Percentiles rank a stretch among this genome's conserved stretches.
phyloP scores from a whole-genome alignment of 257 asterid genomes.

The Scutellaria baicalensis region DNA sequence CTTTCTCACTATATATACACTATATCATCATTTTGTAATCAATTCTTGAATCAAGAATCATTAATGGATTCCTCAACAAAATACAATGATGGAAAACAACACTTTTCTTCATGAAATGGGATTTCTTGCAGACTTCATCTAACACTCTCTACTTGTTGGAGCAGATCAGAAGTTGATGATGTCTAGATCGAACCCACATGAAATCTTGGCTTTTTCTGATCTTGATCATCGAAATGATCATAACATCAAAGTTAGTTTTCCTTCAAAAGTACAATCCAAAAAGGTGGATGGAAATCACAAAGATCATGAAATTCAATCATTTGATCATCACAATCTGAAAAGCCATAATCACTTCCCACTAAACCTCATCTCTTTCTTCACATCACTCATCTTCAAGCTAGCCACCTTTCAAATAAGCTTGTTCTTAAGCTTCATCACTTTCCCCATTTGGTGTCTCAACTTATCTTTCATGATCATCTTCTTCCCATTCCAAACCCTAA shows the following conservation, averaged over 20 bases:
- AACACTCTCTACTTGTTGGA: constrained; percentile 29
- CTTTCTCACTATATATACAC: neutral
- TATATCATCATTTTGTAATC: neutral
- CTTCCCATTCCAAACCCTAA: constrained; percentile 35
- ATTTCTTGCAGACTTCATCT: constrained; percentile 15
- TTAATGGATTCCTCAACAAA: constrained; percentile 37
- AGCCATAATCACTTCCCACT: constrained; percentile 18
- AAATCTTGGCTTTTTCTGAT: neutral
- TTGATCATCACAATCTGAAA: neutral
- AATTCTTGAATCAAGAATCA: constrained; percentile 2
- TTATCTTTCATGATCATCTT: constrained; percentile 25
- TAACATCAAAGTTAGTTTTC: neutral
- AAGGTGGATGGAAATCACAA: no score
- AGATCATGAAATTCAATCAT: neutral
- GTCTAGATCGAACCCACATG: constrained; percentile 20
- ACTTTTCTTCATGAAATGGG: constrained; percentile 3
- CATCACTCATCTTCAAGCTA: constrained; percentile 24
- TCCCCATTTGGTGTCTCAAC: constrained; percentile 32
- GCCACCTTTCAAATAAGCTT: constrained; percentile 36
- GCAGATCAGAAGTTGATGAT: constrained; percentile 46
- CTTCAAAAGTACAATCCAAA: constrained; percentile 5
- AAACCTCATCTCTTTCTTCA: constrained; percentile 17
- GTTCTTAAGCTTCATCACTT: constrained; percentile 24
- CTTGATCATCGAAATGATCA: neutral
- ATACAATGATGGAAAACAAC: constrained; percentile 8